A percentile compares a stretch with the other conserved stretches of the same genome.
Conservation (phyloP, 495 filamentous ascomycete species). For the Letharia lupina region DNA sequence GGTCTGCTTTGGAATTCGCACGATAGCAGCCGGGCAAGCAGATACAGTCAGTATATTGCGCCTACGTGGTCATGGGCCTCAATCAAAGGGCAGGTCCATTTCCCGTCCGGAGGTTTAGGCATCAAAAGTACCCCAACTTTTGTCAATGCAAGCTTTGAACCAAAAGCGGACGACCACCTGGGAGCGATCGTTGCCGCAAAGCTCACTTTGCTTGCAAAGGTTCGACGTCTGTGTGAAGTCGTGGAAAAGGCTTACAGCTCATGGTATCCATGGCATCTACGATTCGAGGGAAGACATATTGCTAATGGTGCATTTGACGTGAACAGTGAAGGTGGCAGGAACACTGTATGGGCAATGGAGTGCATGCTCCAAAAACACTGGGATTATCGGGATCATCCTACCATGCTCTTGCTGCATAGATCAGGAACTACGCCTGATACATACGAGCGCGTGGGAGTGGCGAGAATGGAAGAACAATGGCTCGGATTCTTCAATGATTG, state of each 20-base stretch:
- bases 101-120: not conserved
- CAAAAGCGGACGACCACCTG: not conserved
- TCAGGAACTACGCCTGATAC: not conserved
- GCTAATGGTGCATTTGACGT: not conserved
- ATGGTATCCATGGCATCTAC: not conserved
- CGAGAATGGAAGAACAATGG: not conserved
- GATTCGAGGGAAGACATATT: not conserved
- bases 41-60: constrained; percentile 5
- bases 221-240: not conserved
- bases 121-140: not conserved
- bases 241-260: not conserved
- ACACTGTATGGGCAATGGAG: not conserved
- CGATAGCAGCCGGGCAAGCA: constrained; percentile 5
- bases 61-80: constrained; percentile 20
- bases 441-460: not conserved
- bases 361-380: not conserved
- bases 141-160: not conserved
- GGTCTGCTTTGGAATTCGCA: constrained; percentile 9
- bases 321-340: not conserved
- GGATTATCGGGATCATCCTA: not conserved
- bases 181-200: not conserved
- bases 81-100: constrained; percentile 1
- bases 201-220: not conserved
- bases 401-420: not conserved
- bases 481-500: not conserved